These are phyloP conservation scores for Gomphus sp. DNA, from an alignment of 1,284 basidiomycete genomes.

Conservation along the genomic window DNA sequence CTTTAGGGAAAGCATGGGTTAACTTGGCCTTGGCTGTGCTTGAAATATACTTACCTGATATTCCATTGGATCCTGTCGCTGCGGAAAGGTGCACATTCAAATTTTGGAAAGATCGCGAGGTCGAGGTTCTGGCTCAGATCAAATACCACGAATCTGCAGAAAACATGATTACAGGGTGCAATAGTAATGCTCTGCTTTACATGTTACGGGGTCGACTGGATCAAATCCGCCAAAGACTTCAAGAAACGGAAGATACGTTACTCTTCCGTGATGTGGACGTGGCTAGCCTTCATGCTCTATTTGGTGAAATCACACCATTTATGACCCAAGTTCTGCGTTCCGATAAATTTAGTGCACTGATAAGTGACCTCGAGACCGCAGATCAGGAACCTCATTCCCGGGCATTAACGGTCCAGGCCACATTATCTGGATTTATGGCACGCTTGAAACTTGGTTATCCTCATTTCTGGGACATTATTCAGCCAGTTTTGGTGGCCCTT, in stretches of 20 bases:
- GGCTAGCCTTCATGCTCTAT: constrained; percentile 62
- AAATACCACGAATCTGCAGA: constrained; percentile 53
- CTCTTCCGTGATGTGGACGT: constrained; percentile 36
- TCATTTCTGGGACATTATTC: constrained; percentile 22
- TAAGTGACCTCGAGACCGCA: constrained; percentile 1
- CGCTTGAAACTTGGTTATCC: constrained; percentile 47
- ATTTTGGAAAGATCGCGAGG: constrained; percentile 41
- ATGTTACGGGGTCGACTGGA: constrained; percentile 25
- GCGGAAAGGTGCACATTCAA: constrained; percentile 47
- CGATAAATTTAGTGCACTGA: constrained; percentile 4
- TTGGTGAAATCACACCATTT: constrained; percentile 76
- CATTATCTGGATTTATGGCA: constrained; percentile 53
- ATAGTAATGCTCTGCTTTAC: constrained; percentile 38
- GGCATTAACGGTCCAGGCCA: constrained; percentile 58
- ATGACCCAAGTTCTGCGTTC: constrained; percentile 40
- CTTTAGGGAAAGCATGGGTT: constrained; percentile 53
- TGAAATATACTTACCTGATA: constrained; percentile 76
- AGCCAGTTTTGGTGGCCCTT: constrained; percentile 2
- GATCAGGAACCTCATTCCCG: constrained; percentile 18
- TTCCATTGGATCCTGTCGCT: constrained; percentile 83
- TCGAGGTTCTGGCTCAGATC: constrained; percentile 44
- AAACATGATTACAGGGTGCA: constrained; percentile 50
- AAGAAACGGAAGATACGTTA: constrained; percentile 20
- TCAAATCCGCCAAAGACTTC: constrained; percentile 16
- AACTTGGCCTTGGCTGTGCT: constrained; percentile 51